These are phyloP conservation scores for Phaeosphaeria sp. DNA, from an alignment of 2,329 filamentous ascomycete genomes.

Conservation along the genomic window DNA sequence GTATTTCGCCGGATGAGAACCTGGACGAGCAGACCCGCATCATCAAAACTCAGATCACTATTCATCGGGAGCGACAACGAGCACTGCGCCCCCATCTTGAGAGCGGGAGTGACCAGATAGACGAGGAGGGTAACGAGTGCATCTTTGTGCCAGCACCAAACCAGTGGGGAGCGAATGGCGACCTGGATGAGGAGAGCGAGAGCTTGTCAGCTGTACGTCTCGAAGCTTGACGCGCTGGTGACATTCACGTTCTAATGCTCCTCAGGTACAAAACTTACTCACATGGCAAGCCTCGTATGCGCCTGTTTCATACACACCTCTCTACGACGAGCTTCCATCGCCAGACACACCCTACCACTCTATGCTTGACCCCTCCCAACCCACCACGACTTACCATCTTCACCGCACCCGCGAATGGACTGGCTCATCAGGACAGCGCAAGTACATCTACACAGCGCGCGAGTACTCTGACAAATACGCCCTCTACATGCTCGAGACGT, in stretches of 20 bases:
- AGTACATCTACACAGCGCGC: slow-evolving; percentile 46
- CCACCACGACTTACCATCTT: slow-evolving; percentile 44
- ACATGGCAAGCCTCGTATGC: slow-evolving; percentile 46
- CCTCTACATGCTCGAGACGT: slow-evolving; percentile 45
- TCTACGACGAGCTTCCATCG: slow-evolving; percentile 42
- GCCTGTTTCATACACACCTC: slow-evolving; percentile 40
- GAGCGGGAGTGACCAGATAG: slow-evolving; percentile 44
- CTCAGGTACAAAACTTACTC: slow-evolving; percentile 44
- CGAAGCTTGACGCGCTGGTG: too few relatives aligned
- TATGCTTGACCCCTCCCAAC: slow-evolving; percentile 41
- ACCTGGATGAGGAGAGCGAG: slow-evolving; percentile 47
- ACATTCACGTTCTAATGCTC: slow-evolving; percentile 4
- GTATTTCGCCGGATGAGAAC: slow-evolving; percentile 46
- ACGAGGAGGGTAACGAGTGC: slow-evolving; percentile 46
- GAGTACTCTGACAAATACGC: slow-evolving; percentile 46
- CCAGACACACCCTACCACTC: slow-evolving; percentile 43
- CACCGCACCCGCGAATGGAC: slow-evolving; percentile 49
- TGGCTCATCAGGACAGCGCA: slow-evolving; percentile 39
- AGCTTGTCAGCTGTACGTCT: slow-evolving; percentile 43
- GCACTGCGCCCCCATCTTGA: slow-evolving; percentile 46
- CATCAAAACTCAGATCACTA: slow-evolving; percentile 43
- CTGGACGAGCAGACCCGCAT: slow-evolving; percentile 45
- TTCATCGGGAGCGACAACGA: slow-evolving; percentile 43
- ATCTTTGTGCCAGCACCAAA: slow-evolving; percentile 48
- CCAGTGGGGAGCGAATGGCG: slow-evolving; percentile 47